A percentile compares a stretch with the other conserved stretches of the same genome.
These are phyloP conservation scores for Stromatinia cepivora DNA, from an alignment of 2,329 filamentous ascomycete species.

Conservation along the genomic window DNA sequence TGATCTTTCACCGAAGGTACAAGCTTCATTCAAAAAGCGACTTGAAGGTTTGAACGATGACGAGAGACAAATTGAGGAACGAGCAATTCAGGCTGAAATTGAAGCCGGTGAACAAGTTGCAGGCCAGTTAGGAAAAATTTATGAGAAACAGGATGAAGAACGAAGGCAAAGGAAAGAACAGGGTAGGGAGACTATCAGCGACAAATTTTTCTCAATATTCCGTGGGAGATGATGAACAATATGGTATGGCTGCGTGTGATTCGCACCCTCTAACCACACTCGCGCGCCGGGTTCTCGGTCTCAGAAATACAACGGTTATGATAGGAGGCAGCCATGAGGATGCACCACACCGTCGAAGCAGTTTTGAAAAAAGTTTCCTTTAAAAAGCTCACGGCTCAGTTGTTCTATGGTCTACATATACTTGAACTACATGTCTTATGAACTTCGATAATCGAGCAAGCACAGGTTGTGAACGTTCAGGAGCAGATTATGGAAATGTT, in stretches of 20 bases:
- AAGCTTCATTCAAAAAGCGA: conserved; percentile 53
- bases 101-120: conserved; percentile 62
- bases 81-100: conserved; percentile 62
- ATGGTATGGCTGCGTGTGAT: background rate
- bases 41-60: conserved; percentile 58
- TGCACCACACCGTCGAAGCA: background rate
- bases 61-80: conserved; percentile 63
- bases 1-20: conserved; percentile 50
- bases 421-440: background rate
- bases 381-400: background rate
- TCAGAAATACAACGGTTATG: background rate
- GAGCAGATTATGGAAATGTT: background rate
- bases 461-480: background rate
- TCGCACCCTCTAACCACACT: background rate
- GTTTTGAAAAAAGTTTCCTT: background rate
- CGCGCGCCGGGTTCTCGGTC: background rate
- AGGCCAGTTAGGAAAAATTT: conserved; percentile 53
- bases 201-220: conserved; percentile 43
- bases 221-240: conserved; percentile 28
- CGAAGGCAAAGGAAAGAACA: conserved; percentile 57
- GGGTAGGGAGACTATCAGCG: conserved; percentile 49
- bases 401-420: background rate
- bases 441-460: background rate
- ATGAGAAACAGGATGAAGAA: conserved; percentile 56
- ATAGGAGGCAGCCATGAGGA: background rate